phyloP scores from a whole-genome alignment of 306 rosid species.

The Dalbergia oliveri region DNA sequence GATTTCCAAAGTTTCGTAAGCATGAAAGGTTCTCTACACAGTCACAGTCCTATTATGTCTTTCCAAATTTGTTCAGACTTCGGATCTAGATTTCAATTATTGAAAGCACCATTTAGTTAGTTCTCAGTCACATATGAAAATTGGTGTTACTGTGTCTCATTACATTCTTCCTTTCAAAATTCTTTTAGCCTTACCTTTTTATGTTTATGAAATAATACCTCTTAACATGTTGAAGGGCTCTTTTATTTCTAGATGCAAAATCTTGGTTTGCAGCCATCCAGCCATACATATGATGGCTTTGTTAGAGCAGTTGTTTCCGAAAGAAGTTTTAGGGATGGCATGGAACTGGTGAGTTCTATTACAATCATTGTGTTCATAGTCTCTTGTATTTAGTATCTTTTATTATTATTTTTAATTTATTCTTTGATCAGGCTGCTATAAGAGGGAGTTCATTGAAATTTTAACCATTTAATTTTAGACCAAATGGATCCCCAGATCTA shows the following conservation, averaged over 20 bases:
- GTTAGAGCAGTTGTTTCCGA: conserved; percentile 66
- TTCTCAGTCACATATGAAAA: conserved; percentile 14
- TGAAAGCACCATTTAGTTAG: conserved; percentile 30
- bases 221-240: conserved; percentile 46
- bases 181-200: conserved; percentile 15
- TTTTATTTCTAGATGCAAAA: conserved; percentile 76
- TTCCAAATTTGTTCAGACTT: conserved; percentile 28
- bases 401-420: background rate
- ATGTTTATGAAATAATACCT: conserved; percentile 40
- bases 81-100: conserved; percentile 36
- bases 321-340: conserved; percentile 60
- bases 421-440: conserved; percentile 13
- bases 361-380: conserved; percentile 15
- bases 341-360: conserved; percentile 67
- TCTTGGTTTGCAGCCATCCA: conserved; percentile 74
- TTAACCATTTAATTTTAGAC: conserved; percentile 6
- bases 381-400: conserved; percentile 31
- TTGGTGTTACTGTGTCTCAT: conserved; percentile 16
- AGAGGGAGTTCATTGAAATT: conserved; percentile 31
- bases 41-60: conserved; percentile 2
- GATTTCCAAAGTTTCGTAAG: conserved; percentile 21
- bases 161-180: conserved; percentile 6
- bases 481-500: conserved; percentile 9
- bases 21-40: conserved; percentile 18
- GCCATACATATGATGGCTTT: conserved; percentile 69